These are phyloP conservation scores for Epichloe bromicola DNA, from an alignment of 2,329 filamentous ascomycete species.

Conservation along the genomic window DNA sequence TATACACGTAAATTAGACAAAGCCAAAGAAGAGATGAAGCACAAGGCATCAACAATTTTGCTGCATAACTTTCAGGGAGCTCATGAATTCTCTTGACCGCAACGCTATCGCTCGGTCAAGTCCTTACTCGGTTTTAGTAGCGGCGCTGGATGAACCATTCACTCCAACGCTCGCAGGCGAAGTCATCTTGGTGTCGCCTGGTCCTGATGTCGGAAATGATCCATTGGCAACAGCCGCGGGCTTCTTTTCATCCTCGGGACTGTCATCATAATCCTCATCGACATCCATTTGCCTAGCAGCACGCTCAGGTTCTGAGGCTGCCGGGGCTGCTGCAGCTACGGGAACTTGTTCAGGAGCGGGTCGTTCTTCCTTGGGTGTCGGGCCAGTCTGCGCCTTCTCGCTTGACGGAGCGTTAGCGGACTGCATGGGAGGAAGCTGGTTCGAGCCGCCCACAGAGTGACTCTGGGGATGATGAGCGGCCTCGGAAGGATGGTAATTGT, in stretches of 20 bases:
- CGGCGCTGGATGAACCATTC: conserved; percentile 23
- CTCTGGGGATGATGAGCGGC: conserved; percentile 63
- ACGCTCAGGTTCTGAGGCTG: conserved; percentile 57
- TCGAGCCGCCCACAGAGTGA: conserved; percentile 38
- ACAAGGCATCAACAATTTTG: conserved; percentile 7
- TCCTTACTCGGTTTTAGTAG: conserved; percentile 32
- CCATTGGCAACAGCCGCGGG: conserved; percentile 27
- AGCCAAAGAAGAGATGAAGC: conserved; percentile 10
- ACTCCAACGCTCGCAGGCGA: conserved; percentile 15
- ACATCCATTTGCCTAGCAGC: conserved; percentile 93
- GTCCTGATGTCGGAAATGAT: conserved; percentile 32
- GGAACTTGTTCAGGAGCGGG: conserved; percentile 27
- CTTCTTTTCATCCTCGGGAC: conserved; percentile 74
- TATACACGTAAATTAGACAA: conserved; percentile 9
- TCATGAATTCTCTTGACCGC: conserved; percentile 11
- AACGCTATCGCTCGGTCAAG: background rate
- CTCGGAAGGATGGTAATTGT: conserved; percentile 83
- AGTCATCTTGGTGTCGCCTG: conserved; percentile 38
- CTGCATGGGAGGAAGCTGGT: conserved; percentile 51
- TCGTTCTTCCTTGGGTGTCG: conserved; percentile 45
- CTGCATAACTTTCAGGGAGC: conserved; percentile 13
- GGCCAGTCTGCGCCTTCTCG: conserved; percentile 27
- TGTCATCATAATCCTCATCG: conserved; percentile 95
- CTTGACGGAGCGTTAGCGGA: conserved; percentile 41
- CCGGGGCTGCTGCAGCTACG: conserved; percentile 34